Evolutionary conservation across 768 basidiomycete species (phyloP), one percentile per base, ranked within the genome.

Genomic region (Peribolospora kevripleyi): DNA sequence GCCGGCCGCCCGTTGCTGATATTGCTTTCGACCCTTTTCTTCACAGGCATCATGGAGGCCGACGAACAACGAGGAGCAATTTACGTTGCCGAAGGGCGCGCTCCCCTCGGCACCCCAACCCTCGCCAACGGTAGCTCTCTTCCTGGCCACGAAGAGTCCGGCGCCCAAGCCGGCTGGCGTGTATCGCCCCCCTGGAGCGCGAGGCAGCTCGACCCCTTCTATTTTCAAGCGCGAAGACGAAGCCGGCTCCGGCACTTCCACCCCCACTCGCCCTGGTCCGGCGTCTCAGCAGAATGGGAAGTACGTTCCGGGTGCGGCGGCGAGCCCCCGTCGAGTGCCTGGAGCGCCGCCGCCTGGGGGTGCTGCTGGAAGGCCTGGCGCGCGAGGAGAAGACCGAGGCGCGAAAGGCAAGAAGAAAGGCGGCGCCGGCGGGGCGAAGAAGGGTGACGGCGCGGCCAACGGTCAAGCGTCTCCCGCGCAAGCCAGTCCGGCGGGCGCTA

Each of bases 171-270:
- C 84, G 1, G 78, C 81, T 0, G 51, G 61, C 9, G 59, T 48
- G 4, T 95, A 97, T 67, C 75, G 90, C 0, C 91, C 91, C 0
- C 91, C 88, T 8, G 88, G 88, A 8, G 87, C 88, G 1, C 75
- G 91, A 5, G 91, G 91, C 0, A 74, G 83, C 0, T 77, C 82
- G 48, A 88, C 90, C 1, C 86, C 90, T 0, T 73, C 79, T 3
- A 82, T 83, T 42, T 97, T 81, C 71, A 87, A 83, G 68, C 76
- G 90, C 13, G 85, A 88, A 65, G 91, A 93, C 59, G 86, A 91
- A 63, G 84, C 25, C 25, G 25, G 25, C 25, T 25, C 25, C 25
- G 25, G 25, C 25, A 25, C 25, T 25, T 25, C 25, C 25, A 25
- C 25, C 25, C 25, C 25, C 25, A 25, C 25, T 25, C 25, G 25